phyloP scores from a whole-genome alignment of 805 yeast genomes.

The Suhomyces canberraensis region DNA sequence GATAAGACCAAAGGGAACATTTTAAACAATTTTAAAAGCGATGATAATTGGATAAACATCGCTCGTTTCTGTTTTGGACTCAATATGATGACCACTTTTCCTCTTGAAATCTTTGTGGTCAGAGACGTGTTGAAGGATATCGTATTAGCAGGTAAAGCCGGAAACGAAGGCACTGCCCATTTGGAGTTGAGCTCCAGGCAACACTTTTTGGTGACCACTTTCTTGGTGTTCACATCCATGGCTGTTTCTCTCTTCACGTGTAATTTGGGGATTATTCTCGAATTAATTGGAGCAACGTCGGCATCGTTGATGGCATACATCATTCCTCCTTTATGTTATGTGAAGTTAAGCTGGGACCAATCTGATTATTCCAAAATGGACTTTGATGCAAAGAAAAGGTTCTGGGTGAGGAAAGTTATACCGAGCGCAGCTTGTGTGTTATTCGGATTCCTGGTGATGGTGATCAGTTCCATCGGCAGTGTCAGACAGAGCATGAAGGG shows the following conservation, averaged over 20 bases:
- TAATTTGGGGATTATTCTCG: constrained; percentile 84
- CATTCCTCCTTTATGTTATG: constrained; percentile 79
- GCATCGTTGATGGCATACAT: constrained; percentile 93
- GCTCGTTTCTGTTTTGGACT: constrained; percentile 90
- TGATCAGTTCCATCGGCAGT: constrained; percentile 77
- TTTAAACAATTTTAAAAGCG: constrained; percentile 77
- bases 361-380: constrained; percentile 26
- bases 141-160: constrained; percentile 25
- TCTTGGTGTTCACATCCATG: constrained; percentile 68
- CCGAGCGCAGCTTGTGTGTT: constrained; percentile 59
- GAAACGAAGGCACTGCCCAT: constrained; percentile 29
- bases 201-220: constrained; percentile 64
- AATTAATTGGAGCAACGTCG: constrained; percentile 87
- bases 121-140: constrained; percentile 80
- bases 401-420: constrained; percentile 40
- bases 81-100: constrained; percentile 90
- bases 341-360: constrained; percentile 55
- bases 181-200: constrained; percentile 42
- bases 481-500: constrained; percentile 42
- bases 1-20: constrained; percentile 82
- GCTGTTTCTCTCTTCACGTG: constrained; percentile 75
- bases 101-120: constrained; percentile 85
- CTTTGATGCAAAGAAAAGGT: constrained; percentile 23
- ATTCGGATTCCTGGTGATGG: constrained; percentile 77
- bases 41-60: constrained; percentile 72